Evolutionary conservation across 139 green algal species (phyloP), one percentile per base, ranked within the genome.

Genomic region (Chlamydomonas applanata): DNA sequence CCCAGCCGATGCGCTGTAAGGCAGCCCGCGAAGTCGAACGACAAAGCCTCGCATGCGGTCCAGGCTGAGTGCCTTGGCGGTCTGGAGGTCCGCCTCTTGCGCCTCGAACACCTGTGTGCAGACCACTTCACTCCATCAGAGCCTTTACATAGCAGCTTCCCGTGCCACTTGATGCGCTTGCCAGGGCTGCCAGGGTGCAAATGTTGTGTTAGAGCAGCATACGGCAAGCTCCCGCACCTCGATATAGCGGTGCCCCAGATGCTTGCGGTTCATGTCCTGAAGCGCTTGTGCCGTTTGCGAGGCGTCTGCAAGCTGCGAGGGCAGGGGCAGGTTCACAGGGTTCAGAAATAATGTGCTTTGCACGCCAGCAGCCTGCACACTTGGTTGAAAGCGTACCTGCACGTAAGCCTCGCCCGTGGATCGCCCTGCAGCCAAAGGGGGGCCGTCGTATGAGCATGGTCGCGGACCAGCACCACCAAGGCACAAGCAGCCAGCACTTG

Each of bases 211-310:
- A 49, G 34, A 29, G 40, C 24, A 35, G 49, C 45, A 46, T 36
- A 19, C 65, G 20, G 16, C 5, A 54, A 7, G 7, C 16, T 17
- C 2, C 20, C 66, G 87, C 78, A 60, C 93, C 89, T 97, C 93
- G 40, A 97, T 92, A 79, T 97, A 97, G 59, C 93, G 80, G 53
- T 81, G 80, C 17, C 88, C 90, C 68, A 97, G 86, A 66, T 91
- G 75, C 52, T 89, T 73, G 4, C 87, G 83, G 70, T 97, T 88
- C 36, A 88, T 83, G 45, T 79, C 75, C 27, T 85, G 40, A 0
- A 95, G 77, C 0, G 90, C 90, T 0, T 76, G 60, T 0, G 66
- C 77, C 0, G 92, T 89, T 1, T 87, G 71, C 53, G 83, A 79
- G 5, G 72, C 27, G 1, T 60, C 79, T 0, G 65, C 72, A 5